Evolutionary conservation across 495 filamentous ascomycete genomes (phyloP).

Genomic region (Daldinia caldariorum): DNA sequence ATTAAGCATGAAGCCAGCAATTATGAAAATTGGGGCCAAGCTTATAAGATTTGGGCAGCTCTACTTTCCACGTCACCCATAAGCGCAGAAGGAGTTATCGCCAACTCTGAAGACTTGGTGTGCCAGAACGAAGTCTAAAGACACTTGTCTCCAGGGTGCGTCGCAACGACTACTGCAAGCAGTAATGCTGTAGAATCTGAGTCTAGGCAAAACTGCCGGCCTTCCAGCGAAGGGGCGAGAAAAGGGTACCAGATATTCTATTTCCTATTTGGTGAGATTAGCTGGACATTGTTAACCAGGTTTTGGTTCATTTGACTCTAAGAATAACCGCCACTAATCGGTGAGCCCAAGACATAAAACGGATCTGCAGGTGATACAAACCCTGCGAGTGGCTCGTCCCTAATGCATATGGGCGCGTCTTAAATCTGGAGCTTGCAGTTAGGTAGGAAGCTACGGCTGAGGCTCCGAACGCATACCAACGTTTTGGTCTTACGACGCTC

Average conservation of each 20-base stretch:
- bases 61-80: conserved; percentile 35
- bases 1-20: conserved; percentile 18
- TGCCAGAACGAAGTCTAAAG: conserved; percentile 29
- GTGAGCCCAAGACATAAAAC: conserved; percentile 35
- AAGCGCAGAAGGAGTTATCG: conserved; percentile 22
- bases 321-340: conserved; percentile 41
- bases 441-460: conserved; percentile 8
- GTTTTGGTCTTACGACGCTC: conserved; percentile 6
- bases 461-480: conserved; percentile 9
- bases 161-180: conserved; percentile 34
- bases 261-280: conserved; percentile 15
- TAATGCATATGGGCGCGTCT: conserved; percentile 19
- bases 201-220: conserved; percentile 18
- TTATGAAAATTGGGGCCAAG: conserved; percentile 27
- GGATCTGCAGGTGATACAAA: conserved; percentile 38
- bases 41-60: conserved; percentile 23
- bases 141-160: conserved; percentile 23
- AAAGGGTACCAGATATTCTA: neutral
- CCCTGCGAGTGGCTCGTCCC: conserved; percentile 20
- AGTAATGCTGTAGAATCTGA: conserved; percentile 13
- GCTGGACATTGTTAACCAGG: conserved; percentile 19
- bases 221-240: conserved; percentile 23
- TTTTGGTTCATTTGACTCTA: conserved; percentile 31
- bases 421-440: conserved; percentile 21
- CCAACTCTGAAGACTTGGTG: conserved; percentile 17